Conservation (phyloP, 2,329 filamentous ascomycete species). For the Talaromyces albobiverticillius region DNA sequence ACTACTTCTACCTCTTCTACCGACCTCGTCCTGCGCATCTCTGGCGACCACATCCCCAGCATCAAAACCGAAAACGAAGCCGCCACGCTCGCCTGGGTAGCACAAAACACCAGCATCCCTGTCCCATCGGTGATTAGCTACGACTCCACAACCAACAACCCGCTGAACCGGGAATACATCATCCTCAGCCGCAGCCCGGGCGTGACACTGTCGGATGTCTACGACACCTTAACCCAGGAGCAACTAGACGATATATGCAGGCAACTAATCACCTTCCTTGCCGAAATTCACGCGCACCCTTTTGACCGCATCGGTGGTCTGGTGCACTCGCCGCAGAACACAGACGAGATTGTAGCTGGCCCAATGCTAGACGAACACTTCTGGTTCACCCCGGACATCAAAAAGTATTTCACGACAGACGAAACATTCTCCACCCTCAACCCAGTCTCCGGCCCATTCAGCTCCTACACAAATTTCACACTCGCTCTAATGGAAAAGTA, state of each 20-base stretch:
- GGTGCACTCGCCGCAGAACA: not conserved
- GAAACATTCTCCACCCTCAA: conserved; percentile 11
- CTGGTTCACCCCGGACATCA: conserved; percentile 33
- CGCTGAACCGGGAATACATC: conserved; percentile 32
- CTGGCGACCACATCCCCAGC: conserved; percentile 33
- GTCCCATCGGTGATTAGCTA: conserved; percentile 30
- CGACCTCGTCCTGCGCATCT: conserved; percentile 31
- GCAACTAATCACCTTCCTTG: conserved; percentile 29
- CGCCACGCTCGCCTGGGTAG: conserved; percentile 34
- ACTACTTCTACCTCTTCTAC: not conserved
- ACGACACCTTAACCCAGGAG: conserved; percentile 19
- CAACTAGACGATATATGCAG: conserved; percentile 23
- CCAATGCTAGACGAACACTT: conserved; percentile 36
- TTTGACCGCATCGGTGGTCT: conserved; percentile 29
- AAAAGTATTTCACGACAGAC: conserved; percentile 23
- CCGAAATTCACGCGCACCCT: conserved; percentile 26
- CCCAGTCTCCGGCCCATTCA: conserved; percentile 18
- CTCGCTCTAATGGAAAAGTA: conserved; percentile 23
- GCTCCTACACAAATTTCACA: conserved; percentile 26
- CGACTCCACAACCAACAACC: conserved; percentile 26
- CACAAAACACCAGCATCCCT: conserved; percentile 32
- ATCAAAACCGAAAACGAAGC: conserved; percentile 40
- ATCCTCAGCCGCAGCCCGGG: conserved; percentile 29
- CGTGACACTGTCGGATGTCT: conserved; percentile 28
- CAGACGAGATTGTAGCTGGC: conserved; percentile 18